Percentiles rank a stretch among this genome's conserved stretches.
Conservation (phyloP, 495 filamentous ascomycete species). For the Neurospora tetrasperma region DNA sequence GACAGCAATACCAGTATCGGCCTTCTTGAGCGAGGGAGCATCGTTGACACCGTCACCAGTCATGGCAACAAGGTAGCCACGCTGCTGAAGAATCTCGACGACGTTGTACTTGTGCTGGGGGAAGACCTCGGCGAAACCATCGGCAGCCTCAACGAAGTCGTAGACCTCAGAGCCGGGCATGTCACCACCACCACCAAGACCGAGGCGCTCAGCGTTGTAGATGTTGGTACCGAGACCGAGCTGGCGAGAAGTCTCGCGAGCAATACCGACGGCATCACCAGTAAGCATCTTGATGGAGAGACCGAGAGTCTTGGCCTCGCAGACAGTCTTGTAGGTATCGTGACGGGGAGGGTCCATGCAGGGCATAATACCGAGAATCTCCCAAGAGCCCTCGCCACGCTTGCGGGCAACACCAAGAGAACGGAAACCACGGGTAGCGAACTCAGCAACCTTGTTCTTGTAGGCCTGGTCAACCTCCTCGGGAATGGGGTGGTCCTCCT, state of each 20-base stretch:
- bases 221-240: conserved; percentile 88
- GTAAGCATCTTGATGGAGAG: conserved; percentile 95
- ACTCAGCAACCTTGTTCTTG: conserved; percentile 83
- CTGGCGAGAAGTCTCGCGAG: conserved; percentile 80
- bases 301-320: conserved; percentile 79
- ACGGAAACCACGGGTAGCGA: conserved; percentile 84
- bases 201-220: conserved; percentile 83
- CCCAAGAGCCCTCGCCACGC: conserved; percentile 64
- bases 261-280: conserved; percentile 89
- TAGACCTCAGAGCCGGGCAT: conserved; percentile 89
- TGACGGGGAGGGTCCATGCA: conserved; percentile 86
- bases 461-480: conserved; percentile 67
- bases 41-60: conserved; percentile 98
- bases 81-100: conserved; percentile 92
- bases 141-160: conserved; percentile 89
- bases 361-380: conserved; percentile 90
- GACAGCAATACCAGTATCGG: conserved; percentile 88
- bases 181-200: conserved; percentile 72
- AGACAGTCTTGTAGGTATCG: conserved; percentile 82
- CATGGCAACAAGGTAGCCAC: conserved; percentile 95
- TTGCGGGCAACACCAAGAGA: conserved; percentile 87
- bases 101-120: conserved; percentile 98
- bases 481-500: conserved; percentile 67
- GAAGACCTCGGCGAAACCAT: conserved; percentile 94
- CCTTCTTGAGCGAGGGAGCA: conserved; percentile 91